phyloP scores from a whole-genome alignment of 768 basidiomycete species.

The Lactarius vividus region DNA sequence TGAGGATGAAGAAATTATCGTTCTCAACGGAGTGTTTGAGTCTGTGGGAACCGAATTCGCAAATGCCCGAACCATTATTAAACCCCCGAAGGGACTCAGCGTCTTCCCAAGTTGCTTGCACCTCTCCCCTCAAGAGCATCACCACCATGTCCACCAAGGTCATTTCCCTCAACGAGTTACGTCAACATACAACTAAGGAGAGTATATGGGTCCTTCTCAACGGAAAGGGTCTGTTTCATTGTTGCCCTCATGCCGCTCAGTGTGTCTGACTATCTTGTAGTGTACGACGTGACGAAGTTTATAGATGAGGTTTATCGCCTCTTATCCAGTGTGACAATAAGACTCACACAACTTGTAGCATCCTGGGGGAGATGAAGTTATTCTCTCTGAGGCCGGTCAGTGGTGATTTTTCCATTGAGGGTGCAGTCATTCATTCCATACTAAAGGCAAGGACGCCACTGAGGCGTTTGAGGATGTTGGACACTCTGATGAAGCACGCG shows the following conservation, averaged over 20 bases:
- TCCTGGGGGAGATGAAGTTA: conserved; percentile 97
- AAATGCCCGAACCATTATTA: conserved; percentile 25
- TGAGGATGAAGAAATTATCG: conserved; percentile 18
- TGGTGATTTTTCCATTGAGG: conserved; percentile 7
- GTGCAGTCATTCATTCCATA: conserved; percentile 8
- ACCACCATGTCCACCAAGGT: conserved; percentile 44
- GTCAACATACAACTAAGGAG: conserved; percentile 70
- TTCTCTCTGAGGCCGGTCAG: conserved; percentile 87
- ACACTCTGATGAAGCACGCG: conserved; percentile 97
- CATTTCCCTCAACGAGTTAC: conserved; percentile 72
- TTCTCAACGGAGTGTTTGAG: conserved; percentile 5
- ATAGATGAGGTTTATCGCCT: conserved; percentile 74
- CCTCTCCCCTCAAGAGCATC: conserved; percentile 22
- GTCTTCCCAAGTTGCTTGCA: conserved; percentile 14
- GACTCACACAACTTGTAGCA: conserved; percentile 51
- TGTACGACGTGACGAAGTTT: conserved; percentile 93
- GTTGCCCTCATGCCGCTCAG: conserved; percentile 7
- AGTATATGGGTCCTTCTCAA: conserved; percentile 79
- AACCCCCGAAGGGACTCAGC: conserved; percentile 1
- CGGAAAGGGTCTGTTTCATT: conserved; percentile 63
- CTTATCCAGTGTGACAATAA: background rate
- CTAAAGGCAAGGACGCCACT: conserved; percentile 86
- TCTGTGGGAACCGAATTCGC: conserved; percentile 23
- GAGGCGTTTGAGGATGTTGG: conserved; percentile 99
- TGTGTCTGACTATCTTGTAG: conserved; percentile 42